Evolutionary conservation across 2,329 filamentous ascomycete genomes (phyloP), one percentile per base, ranked within the genome.

Genomic region (Diaporthe vexans): DNA sequence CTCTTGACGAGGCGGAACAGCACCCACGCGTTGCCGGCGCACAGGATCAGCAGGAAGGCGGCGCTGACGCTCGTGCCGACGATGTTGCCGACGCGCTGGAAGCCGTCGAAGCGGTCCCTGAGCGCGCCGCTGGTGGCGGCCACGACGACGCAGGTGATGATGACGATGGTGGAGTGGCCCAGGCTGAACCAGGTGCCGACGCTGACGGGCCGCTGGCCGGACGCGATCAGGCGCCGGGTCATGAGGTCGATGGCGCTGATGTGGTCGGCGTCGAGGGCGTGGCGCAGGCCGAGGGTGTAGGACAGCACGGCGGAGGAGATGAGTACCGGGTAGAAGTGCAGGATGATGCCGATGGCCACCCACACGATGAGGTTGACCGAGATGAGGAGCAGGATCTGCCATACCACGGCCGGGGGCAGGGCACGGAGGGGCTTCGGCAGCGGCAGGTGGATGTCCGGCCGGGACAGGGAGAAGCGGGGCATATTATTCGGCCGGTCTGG

Each of bases 201-300:
- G 0, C 95, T 96, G 15, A 97, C 95, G 2, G 96, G 95, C 1
- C 91, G 91, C 80, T 97, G 94, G 24, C 95, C 95, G 0, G 94
- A 90, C 0, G 95, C 95, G 51, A 98, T 91, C 33, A 98, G 90
- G 9, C 96, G 92, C 4, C 97, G 90, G 0, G 97, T 98, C 92
- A 97, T 97, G 51, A 98, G 89, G 83, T 98, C 96, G 79, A 98
- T 99, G 76, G 95, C 96, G 79, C 84, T 84, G 79, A 89, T 90
- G 82, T 98, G 97, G 83, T 98, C 96, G n/a, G 96, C 97, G 80
- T 98, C 97, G 58, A 98, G 91, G n/a, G 96, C 96, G 86, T 98
- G 96, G 56, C 96, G 93, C 17, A 98, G 89, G 3, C 96, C 96
- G 15, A 98, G 89, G 0, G 94, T 94, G 83, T 97, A 98, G 35